Evolutionary conservation across 2,329 filamentous ascomycete species (phyloP).

Genomic region (Thermomyces lanuginosus): DNA sequence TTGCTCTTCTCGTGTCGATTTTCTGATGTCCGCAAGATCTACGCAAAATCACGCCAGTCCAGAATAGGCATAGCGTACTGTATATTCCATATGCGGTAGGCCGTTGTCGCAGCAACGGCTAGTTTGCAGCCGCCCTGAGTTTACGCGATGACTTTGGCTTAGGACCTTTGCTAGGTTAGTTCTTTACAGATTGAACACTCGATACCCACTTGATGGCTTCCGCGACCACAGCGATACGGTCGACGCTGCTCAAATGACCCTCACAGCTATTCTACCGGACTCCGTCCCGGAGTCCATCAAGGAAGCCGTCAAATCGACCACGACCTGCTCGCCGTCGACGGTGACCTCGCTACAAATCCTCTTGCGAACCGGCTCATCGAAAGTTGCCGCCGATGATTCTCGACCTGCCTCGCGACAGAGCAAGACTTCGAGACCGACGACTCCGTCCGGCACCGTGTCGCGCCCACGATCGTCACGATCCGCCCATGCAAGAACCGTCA

Average conservation of each 20-base stretch:
- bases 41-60: too few species aligned
- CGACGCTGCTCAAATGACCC: too few species aligned
- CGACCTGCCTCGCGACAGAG: neutral
- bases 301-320: slow-evolving; percentile 35
- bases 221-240: slow-evolving; percentile 17
- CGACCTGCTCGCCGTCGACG: slow-evolving; percentile 36
- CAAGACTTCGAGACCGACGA: slow-evolving; percentile 12
- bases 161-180: neutral
- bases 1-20: too few species aligned
- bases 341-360: slow-evolving; percentile 25
- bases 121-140: too few species aligned
- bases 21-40: too few species aligned
- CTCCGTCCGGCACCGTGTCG: slow-evolving; percentile 10
- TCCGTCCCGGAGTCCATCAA: slow-evolving; percentile 33
- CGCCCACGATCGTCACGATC: slow-evolving; percentile 12
- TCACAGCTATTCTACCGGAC: slow-evolving; percentile 16
- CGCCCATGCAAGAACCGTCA: slow-evolving; percentile 12
- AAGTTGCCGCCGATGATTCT: slow-evolving; percentile 9
- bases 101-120: too few species aligned
- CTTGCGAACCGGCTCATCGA: slow-evolving; percentile 18
- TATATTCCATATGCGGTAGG: too few species aligned
- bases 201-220: too few species aligned
- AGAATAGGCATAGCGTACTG: too few species aligned
- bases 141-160: too few species aligned
- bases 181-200: neutral